phyloP scores from a whole-genome alignment of 2,329 filamentous ascomycete species.

The Trichoderma cornu-damae region DNA sequence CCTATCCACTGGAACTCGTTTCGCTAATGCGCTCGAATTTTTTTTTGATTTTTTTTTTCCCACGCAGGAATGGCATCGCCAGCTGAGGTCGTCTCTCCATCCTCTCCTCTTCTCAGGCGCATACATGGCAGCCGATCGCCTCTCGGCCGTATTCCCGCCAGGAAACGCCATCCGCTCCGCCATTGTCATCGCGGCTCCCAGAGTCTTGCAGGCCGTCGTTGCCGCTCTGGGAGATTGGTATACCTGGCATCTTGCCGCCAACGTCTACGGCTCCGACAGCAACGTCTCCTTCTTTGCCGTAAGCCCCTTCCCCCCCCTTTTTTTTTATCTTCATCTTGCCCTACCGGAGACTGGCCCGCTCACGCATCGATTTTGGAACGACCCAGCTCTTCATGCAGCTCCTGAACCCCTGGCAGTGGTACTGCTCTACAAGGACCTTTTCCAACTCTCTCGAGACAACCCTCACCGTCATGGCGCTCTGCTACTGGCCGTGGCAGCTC shows the following conservation, averaged over 20 bases:
- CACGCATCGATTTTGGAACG: not conserved
- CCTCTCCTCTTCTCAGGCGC: constrained; percentile 76
- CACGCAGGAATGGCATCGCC: constrained; percentile 83
- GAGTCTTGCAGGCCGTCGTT: constrained; percentile 68
- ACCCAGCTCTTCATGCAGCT: constrained; percentile 35
- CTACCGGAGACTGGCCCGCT: too few relatives aligned
- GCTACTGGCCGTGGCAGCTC: constrained; percentile 82
- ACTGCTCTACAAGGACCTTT: constrained; percentile 85
- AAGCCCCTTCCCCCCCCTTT: constrained; percentile 30
- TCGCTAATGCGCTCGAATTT: constrained; percentile 19
- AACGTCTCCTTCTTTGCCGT: constrained; percentile 65
- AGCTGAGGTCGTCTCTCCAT: constrained; percentile 84
- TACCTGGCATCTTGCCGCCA: constrained; percentile 75
- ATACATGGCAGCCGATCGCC: constrained; percentile 58
- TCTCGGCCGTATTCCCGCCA: constrained; percentile 51
- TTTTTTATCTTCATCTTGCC: too few relatives aligned
- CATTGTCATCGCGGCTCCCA: constrained; percentile 67
- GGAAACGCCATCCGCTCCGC: constrained; percentile 55
- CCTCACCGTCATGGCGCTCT: constrained; percentile 72
- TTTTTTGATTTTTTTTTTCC: too few relatives aligned
- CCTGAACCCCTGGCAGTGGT: constrained; percentile 79
- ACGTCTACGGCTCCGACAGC: constrained; percentile 63
- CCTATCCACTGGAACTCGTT: not conserved
- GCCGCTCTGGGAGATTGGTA: constrained; percentile 79
- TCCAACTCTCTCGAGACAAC: constrained; percentile 94